phyloP scores from a whole-genome alignment of 805 yeast species.

The Nakazawaea anatomiae region DNA sequence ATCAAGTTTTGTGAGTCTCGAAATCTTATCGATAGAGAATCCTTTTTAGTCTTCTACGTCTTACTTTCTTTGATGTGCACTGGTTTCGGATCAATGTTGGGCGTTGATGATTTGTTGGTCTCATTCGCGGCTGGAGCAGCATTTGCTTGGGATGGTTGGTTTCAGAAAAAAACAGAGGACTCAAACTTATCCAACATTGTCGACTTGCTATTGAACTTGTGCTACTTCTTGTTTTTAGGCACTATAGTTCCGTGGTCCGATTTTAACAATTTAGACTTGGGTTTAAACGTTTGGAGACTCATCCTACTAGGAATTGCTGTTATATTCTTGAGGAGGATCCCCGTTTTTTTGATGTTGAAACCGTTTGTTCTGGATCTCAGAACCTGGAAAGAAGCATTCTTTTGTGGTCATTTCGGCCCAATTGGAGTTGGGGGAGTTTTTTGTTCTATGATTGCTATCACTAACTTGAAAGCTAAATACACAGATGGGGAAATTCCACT shows the following conservation, averaged over 20 bases:
- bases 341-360: constrained; percentile 69
- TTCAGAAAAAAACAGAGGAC: constrained; percentile 75
- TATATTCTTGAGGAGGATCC: constrained; percentile 72
- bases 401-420: constrained; percentile 95
- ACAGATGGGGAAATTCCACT: constrained; percentile 50
- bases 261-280: constrained; percentile 56
- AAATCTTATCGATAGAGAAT: constrained; percentile 77
- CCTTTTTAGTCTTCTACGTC: constrained; percentile 79
- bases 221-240: constrained; percentile 87
- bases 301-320: constrained; percentile 69
- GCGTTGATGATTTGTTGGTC: constrained; percentile 83
- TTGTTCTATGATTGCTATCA: constrained; percentile 74
- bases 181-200: constrained; percentile 87
- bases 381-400: constrained; percentile 89
- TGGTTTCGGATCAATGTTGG: constrained; percentile 83
- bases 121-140: constrained; percentile 93
- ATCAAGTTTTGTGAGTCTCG: constrained; percentile 68
- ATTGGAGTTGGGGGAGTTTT: constrained; percentile 93
- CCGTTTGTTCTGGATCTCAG: constrained; percentile 83
- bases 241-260: constrained; percentile 86
- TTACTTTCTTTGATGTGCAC: constrained; percentile 80
- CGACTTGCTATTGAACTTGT: constrained; percentile 74
- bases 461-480: constrained; percentile 52
- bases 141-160: constrained; percentile 92
- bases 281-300: constrained; percentile 74